phyloP scores from a whole-genome alignment of 331 rosid genomes.

The Quercus phellos region DNA sequence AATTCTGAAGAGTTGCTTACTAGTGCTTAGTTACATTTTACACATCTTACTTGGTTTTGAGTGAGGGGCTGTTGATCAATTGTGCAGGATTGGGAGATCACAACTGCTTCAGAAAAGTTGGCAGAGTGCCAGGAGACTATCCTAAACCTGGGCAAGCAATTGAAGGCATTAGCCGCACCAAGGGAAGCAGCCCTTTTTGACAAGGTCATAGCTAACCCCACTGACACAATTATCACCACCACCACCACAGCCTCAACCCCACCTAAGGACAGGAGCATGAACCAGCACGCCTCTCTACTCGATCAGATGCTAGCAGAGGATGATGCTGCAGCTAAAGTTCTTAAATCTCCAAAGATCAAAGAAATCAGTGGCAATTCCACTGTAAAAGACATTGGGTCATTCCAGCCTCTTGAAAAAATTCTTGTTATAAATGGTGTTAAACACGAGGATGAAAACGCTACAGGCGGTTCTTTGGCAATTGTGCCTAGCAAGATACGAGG shows the following conservation, averaged over 20 bases:
- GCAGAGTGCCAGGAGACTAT: constrained; percentile 97
- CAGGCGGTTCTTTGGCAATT: constrained; percentile 48
- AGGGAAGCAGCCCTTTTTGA: constrained; percentile 60
- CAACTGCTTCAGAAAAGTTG: constrained; percentile 85
- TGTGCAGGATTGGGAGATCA: constrained; percentile 82
- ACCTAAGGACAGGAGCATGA: constrained; percentile 21
- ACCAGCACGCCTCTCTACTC: constrained; percentile 51
- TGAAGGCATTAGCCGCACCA: constrained; percentile 75
- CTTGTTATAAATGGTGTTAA: constrained; percentile 34
- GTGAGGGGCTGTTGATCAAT: constrained; percentile 14
- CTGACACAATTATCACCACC: constrained; percentile 14
- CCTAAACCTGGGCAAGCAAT: constrained; percentile 81
- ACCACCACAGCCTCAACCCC: constrained; percentile 10
- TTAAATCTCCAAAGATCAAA: constrained; percentile 17
- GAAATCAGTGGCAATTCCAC: constrained; percentile 34
- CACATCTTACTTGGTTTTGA: constrained; percentile 4
- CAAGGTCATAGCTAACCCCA: constrained; percentile 40
- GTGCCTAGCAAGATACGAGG: constrained; percentile 58
- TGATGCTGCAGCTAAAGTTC: constrained; percentile 21
- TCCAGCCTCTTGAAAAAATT: constrained; percentile 49
- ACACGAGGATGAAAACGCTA: constrained; percentile 31
- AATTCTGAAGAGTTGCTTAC: neutral
- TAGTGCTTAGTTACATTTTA: neutral
- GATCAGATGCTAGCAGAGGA: constrained; percentile 83
- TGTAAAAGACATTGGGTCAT: constrained; percentile 12